phyloP scores from a whole-genome alignment of 2,329 filamentous ascomycete species.

The Gaeumannomyces sp. region DNA sequence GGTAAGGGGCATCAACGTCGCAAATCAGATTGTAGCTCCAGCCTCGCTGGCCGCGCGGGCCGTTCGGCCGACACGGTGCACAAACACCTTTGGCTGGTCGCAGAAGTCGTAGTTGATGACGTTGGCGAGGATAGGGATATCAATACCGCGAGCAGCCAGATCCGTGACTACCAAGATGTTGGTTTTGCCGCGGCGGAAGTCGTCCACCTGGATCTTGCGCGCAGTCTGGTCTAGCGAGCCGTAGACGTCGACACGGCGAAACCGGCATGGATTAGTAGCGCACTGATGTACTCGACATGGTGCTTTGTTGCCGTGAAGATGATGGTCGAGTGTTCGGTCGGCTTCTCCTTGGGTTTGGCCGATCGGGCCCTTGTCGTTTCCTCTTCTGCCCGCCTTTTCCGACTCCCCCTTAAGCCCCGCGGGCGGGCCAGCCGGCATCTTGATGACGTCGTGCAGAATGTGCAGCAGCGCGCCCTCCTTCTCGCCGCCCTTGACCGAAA shows the following conservation, averaged over 20 bases:
- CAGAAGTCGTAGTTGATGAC: conserved; percentile 99
- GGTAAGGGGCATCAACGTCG: conserved; percentile 82
- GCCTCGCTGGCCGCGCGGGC: conserved; percentile 83
- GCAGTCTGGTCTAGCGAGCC: conserved; percentile 92
- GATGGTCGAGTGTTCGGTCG: conserved; percentile 87
- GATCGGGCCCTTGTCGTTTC: conserved; percentile 52
- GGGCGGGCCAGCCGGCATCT: conserved; percentile 68
- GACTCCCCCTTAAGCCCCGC: conserved; percentile 43
- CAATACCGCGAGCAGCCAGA: conserved; percentile 92
- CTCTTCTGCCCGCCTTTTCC: conserved; percentile 56
- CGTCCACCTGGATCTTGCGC: conserved; percentile 83
- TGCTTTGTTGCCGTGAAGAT: conserved; percentile 94
- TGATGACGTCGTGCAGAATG: conserved; percentile 84
- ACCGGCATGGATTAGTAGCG: conserved; percentile 71
- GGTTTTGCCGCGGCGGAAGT: conserved; percentile 76
- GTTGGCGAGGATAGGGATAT: conserved; percentile 92
- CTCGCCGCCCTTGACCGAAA: conserved; percentile 84
- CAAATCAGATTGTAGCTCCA: conserved; percentile 94
- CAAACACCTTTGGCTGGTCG: conserved; percentile 91
- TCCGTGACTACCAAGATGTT: conserved; percentile 95
- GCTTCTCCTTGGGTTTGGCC: conserved; percentile 57
- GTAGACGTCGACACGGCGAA: conserved; percentile 90
- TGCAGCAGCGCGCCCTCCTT: conserved; percentile 91
- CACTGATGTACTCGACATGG: conserved; percentile 87
- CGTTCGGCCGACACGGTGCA: conserved; percentile 92